These are phyloP conservation scores for Dactylis glomerata DNA, from an alignment of 176 grass and related monocot genomes.

Conservation along the genomic window DNA sequence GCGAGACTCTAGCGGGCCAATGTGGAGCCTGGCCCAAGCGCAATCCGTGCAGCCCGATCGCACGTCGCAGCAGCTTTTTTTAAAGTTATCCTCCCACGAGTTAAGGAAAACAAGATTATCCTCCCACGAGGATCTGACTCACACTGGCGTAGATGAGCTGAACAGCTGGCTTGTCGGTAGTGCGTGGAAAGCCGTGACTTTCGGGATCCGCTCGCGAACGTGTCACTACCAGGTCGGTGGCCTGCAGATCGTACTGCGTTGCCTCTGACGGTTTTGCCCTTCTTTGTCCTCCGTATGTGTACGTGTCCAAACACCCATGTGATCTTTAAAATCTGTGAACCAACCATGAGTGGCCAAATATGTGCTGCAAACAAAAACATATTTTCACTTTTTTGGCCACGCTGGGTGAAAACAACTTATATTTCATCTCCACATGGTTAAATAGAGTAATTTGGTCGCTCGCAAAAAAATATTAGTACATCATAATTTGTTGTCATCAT, in stretches of 20 bases:
- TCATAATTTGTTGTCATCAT: too few relatives aligned
- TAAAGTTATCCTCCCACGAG: background rate
- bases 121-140: background rate
- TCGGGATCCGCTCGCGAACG: background rate
- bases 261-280: background rate
- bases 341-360: too few relatives aligned
- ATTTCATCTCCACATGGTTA: too few relatives aligned
- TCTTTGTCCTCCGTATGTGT: background rate
- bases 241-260: background rate
- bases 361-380: too few relatives aligned
- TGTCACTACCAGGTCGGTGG: background rate
- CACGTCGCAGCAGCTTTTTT: background rate
- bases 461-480: too few relatives aligned
- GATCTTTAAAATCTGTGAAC: background rate
- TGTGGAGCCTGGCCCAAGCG: background rate
- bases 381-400: too few relatives aligned
- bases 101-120: too few relatives aligned
- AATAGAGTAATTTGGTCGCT: too few relatives aligned
- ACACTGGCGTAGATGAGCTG: background rate
- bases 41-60: background rate
- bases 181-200: background rate
- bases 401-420: too few relatives aligned
- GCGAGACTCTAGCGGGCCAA: background rate
- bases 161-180: background rate
- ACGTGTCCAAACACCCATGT: background rate